Evolutionary conservation across 2,329 filamentous ascomycete species (phyloP).

Genomic region (Hymenoscyphus scutula): DNA sequence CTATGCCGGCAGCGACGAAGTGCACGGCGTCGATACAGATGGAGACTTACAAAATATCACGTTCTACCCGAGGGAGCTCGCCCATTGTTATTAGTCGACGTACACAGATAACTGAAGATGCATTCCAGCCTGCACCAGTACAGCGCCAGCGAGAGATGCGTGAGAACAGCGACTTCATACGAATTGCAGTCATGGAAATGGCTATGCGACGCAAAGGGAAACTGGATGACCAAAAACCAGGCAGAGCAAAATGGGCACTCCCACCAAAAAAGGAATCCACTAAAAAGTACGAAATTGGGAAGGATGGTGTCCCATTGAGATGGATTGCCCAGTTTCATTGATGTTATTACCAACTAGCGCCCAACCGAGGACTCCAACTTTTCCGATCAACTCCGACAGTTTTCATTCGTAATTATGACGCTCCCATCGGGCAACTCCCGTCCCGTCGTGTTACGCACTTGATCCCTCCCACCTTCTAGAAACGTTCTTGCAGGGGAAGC

Average conservation of each 20-base stretch:
- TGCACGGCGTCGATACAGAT: slow-evolving; percentile 69
- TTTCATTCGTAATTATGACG: slow-evolving; percentile 3
- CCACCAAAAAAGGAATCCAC: slow-evolving; percentile 57
- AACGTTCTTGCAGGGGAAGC: not conserved
- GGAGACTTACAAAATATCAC: slow-evolving; percentile 59
- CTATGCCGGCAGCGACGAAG: slow-evolving; percentile 41
- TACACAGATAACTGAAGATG: slow-evolving; percentile 32
- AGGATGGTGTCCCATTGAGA: slow-evolving; percentile 57
- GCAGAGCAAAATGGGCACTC: slow-evolving; percentile 65
- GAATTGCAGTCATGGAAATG: slow-evolving; percentile 70
- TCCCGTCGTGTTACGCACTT: not conserved
- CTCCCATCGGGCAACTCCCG: not conserved
- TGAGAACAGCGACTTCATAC: slow-evolving; percentile 69
- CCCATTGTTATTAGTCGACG: slow-evolving; percentile 32
- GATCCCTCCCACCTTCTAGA: slow-evolving; percentile 1
- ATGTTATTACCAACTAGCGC: not conserved
- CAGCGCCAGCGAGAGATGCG: slow-evolving; percentile 64
- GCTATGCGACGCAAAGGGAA: slow-evolving; percentile 67
- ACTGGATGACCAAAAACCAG: slow-evolving; percentile 63
- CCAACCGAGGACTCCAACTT: not conserved
- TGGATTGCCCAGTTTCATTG: slow-evolving; percentile 47
- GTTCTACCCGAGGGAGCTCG: slow-evolving; percentile 40
- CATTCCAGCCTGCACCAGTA: slow-evolving; percentile 42
- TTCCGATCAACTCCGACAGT: not conserved
- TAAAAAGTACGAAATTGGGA: slow-evolving; percentile 54